These are phyloP conservation scores for Stachybotrys elegans DNA, from an alignment of 2,329 filamentous ascomycete species.

Conservation along the genomic window DNA sequence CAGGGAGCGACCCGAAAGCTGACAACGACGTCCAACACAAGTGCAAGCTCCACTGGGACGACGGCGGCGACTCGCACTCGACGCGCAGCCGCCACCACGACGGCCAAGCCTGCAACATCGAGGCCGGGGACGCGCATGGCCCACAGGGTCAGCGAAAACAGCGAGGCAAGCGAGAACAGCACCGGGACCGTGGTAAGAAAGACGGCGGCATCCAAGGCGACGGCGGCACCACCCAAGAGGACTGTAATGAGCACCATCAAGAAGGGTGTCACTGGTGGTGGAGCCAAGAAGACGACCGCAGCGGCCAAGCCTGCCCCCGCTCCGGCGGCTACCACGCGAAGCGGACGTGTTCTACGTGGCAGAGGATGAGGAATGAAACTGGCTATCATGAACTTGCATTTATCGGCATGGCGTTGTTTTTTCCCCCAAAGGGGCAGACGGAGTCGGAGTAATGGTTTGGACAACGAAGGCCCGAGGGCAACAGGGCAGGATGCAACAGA, in stretches of 20 bases:
- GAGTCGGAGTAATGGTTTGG: no score
- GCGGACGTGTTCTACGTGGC: conserved; percentile 51
- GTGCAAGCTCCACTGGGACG: conserved; percentile 32
- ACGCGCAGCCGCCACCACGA: conserved; percentile 28
- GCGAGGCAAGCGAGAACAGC: conserved; percentile 60
- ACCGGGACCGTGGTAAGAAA: conserved; percentile 61
- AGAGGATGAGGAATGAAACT: conserved; percentile 30
- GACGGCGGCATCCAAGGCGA: conserved; percentile 29
- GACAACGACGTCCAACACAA: conserved; percentile 38
- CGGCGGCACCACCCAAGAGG: conserved; percentile 38
- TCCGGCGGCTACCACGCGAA: conserved; percentile 36
- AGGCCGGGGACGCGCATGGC: conserved; percentile 40
- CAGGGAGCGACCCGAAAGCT: conserved; percentile 41
- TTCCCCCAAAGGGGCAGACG: no score
- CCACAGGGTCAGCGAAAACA: conserved; percentile 52
- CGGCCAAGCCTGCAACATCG: conserved; percentile 28
- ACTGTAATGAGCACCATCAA: conserved; percentile 50
- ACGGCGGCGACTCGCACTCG: conserved; percentile 27
- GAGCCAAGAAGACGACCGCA: conserved; percentile 44
- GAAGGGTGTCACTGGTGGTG: conserved; percentile 42
- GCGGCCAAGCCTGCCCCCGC: conserved; percentile 34
- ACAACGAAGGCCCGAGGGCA: no score
- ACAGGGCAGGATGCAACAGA: no score
- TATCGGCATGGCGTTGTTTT: no score
- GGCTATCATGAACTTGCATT: conserved; percentile 6